Evolutionary conservation across 352 stramenopile genomes (phyloP), one percentile per base, ranked within the genome.

Genomic region (Pythium brassicae): DNA sequence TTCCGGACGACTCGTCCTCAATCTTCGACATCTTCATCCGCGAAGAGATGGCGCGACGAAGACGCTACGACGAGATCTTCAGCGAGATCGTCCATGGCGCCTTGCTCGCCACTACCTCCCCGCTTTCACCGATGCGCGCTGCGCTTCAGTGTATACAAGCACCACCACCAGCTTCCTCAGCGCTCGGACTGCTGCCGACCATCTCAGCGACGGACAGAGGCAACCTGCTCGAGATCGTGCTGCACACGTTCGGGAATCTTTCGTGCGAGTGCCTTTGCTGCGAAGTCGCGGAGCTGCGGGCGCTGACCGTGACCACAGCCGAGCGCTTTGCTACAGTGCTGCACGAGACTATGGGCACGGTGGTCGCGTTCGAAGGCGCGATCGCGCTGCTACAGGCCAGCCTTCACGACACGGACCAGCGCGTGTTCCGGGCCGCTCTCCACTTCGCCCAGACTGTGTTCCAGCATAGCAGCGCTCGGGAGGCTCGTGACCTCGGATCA

Each of bases 171-270:
- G n/a, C 1, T 49, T 40, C 17, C 9, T 45, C 19, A 9, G 10
- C 17, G 23, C 5, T 56, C 35, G 48, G 48, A 12, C 29, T 44
- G 25, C 39, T 57, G 11, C 49, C 57, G 9, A 43, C 34, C 19
- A 62, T 57, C 32, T 25, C 57, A 32, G n/a, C 46, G 12, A 40
- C 58, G 22, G 66, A 48, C 45, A 60, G 26, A 39, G 58, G 59
- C 57, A 68, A 62, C 47, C 29, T 53, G 32, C n/a, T 43, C 12
- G 44, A 51, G 58, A 74, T 71, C 60, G 61, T 65, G 19, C 47
- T 32, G 51, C 71, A 82, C 47, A 86, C 75, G 3, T 88, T 88
- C 54, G 78, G 78, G 22, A 56, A 43, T 10, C 73, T 81, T 54
- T 83, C 85, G 22, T 69, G 71, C 0, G 68, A 83, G 44, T 85